Conservation (phyloP, 2,329 filamentous ascomycete genomes). For the Penicillium digitatum region DNA sequence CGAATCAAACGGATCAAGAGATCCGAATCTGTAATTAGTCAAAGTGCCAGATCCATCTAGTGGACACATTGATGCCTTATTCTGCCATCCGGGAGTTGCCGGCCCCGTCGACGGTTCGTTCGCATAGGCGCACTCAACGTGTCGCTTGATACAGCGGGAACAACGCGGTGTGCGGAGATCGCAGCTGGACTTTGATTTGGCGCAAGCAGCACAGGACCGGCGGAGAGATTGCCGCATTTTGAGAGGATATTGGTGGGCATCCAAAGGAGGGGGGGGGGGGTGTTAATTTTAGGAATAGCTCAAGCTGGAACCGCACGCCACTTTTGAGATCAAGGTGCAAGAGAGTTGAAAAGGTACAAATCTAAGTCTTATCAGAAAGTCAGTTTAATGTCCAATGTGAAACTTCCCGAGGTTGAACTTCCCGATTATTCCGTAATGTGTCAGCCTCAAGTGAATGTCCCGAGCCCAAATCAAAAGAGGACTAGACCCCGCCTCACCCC, state of each 20-base stretch:
- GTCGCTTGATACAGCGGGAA: conserved; percentile 53
- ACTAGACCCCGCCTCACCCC: conserved; percentile 22
- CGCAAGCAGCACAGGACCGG: conserved; percentile 55
- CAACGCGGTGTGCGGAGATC: conserved; percentile 54
- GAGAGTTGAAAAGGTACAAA: neutral
- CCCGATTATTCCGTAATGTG: neutral
- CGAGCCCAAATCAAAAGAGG: conserved; percentile 13
- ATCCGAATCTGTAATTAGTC: conserved; percentile 31
- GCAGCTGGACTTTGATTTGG: conserved; percentile 54
- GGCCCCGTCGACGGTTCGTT: conserved; percentile 49
- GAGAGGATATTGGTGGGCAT: neutral
- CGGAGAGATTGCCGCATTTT: conserved; percentile 56
- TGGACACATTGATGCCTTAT: conserved; percentile 6
- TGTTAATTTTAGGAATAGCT: neutral
- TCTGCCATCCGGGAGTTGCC: conserved; percentile 11
- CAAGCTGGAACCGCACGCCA: neutral
- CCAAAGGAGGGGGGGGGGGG: neutral
- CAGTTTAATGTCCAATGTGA: neutral
- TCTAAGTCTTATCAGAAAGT: neutral
- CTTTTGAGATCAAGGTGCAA: neutral
- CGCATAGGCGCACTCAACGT: conserved; percentile 49
- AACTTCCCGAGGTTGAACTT: neutral
- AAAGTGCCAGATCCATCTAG: conserved; percentile 11
- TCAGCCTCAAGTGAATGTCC: neutral
- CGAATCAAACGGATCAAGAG: conserved; percentile 55